Conservation (phyloP, 2,329 filamentous ascomycete genomes). For the Paradendryphiella salina region DNA sequence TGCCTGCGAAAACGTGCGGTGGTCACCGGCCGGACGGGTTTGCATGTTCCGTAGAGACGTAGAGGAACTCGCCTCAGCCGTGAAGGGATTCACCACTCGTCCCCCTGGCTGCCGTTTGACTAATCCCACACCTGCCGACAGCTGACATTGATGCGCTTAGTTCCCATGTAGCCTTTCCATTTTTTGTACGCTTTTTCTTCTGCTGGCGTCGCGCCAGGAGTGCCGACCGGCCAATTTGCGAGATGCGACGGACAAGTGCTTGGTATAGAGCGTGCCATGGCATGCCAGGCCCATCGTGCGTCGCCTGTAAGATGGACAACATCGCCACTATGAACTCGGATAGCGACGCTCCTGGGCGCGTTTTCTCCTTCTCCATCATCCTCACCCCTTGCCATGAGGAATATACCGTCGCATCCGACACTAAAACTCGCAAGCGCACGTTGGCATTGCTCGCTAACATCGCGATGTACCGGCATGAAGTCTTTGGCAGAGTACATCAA, state of each 20-base stretch:
- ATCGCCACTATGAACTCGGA: conserved; percentile 75
- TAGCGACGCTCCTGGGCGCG: conserved; percentile 39
- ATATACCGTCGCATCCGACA: conserved; percentile 86
- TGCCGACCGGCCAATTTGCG: conserved; percentile 68
- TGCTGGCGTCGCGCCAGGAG: conserved; percentile 34
- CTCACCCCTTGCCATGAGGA: conserved; percentile 67
- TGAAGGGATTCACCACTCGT: conserved; percentile 4
- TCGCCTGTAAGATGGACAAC: conserved; percentile 83
- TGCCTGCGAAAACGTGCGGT: background rate
- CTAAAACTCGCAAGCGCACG: conserved; percentile 83
- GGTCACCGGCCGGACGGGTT: background rate
- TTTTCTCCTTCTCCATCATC: conserved; percentile 38
- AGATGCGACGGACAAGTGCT: conserved; percentile 78
- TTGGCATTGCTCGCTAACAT: conserved; percentile 87
- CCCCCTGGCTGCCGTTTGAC: conserved; percentile 8
- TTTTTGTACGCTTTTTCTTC: conserved; percentile 44
- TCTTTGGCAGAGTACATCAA: conserved; percentile 92
- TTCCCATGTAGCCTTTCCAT: conserved; percentile 48
- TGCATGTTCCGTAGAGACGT: background rate
- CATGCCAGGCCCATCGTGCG: conserved; percentile 91
- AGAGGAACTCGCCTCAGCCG: conserved; percentile 4
- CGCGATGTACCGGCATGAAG: conserved; percentile 88
- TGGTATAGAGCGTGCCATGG: conserved; percentile 82
- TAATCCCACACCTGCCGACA: conserved; percentile 49
- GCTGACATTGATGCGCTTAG: conserved; percentile 48